A percentile compares a stretch with the other conserved stretches of the same genome.
Evolutionary conservation across 768 basidiomycete species (phyloP).

Genomic region (Lanmaoa rubissima): DNA sequence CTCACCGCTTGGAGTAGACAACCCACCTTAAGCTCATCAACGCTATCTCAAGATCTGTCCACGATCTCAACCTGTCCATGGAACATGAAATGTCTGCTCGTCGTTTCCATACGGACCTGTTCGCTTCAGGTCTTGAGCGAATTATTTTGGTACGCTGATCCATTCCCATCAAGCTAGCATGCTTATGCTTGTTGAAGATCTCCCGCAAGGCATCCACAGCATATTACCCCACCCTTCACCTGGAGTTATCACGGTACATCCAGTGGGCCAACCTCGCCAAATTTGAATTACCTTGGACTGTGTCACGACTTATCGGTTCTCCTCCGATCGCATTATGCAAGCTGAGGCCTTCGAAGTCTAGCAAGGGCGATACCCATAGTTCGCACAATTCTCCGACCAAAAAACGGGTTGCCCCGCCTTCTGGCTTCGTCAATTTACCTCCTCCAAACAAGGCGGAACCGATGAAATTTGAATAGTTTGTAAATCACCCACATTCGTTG

Average conservation of each 20-base stretch:
- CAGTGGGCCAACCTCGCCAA: constrained; percentile 60
- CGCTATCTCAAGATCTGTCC: constrained; percentile 63
- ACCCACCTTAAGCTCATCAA: constrained; percentile 88
- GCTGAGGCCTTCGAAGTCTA: constrained; percentile 18
- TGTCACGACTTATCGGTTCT: constrained; percentile 74
- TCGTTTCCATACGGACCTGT: constrained; percentile 82
- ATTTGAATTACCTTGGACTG: constrained; percentile 77
- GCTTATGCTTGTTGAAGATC: constrained; percentile 50
- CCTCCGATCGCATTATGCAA: constrained; percentile 69
- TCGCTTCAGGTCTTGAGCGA: constrained; percentile 88
- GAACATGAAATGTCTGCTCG: constrained; percentile 76
- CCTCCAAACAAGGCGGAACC: constrained; percentile 44
- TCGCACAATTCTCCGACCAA: constrained; percentile 24
- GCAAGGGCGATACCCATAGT: constrained; percentile 14
- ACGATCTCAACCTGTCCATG: constrained; percentile 60
- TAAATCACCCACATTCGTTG: background rate
- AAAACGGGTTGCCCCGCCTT: constrained; percentile 19
- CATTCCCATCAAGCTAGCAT: background rate
- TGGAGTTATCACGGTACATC: constrained; percentile 90
- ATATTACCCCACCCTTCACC: constrained; percentile 93
- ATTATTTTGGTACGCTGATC: constrained; percentile 70
- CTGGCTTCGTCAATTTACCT: constrained; percentile 33
- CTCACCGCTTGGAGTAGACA: constrained; percentile 51
- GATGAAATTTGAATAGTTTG: constrained; percentile 38
- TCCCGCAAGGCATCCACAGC: constrained; percentile 92